Base-by-base conservation (phyloP, 805 yeast genomes). In the Kodamaea kaohsiungensis region DNA sequence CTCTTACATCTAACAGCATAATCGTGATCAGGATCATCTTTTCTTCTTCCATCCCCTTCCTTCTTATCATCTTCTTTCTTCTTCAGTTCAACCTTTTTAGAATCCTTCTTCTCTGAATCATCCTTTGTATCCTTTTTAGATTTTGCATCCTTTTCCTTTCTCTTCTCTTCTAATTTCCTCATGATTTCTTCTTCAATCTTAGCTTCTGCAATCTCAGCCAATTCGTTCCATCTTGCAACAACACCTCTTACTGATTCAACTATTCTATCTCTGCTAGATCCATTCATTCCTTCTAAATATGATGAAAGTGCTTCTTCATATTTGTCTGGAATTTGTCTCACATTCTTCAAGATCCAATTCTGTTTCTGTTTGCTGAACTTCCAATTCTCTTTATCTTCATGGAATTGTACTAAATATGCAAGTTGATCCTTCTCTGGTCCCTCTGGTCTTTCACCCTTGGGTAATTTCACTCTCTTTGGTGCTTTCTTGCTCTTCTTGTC, bases 301-400 rank as follows among this genome's bases (percentile, higher is more conserved):
- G 63, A 65, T 12, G 73, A 56, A 54, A 89, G 67, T 25, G 82
- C 79, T 1, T 65, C 69, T 49, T 80, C 83, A 63, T 87, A 88
- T 8, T 75, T 70, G 0, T 70, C 72, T 2, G 85, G 87, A 18
- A 86, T 82, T 19, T 61, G 57, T 49, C 71, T 76, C 33, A 87
- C 68, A 65, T 89, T 84, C 63, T 84, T 85, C 58, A 89, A 70
- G 43, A 89, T 78, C 96, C 96, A 89, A 65, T 89, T 89, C 69
- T 89, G 96, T 59, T 89, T 89, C 73, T 86, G 92, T 63, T 89
- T 89, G 55, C 91, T 86, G 67, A 89, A 89, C 73, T 89, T 89
- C 96, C 96, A 89, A 55, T 79, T 76, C 0, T 71, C 82, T 55
- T 69, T 72, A 57, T 87, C 89, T 10, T 78, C 76, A 3, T 71